Base-by-base conservation (phyloP, 176 grass and related monocot genomes). In the Triticum dicoccoides region DNA sequence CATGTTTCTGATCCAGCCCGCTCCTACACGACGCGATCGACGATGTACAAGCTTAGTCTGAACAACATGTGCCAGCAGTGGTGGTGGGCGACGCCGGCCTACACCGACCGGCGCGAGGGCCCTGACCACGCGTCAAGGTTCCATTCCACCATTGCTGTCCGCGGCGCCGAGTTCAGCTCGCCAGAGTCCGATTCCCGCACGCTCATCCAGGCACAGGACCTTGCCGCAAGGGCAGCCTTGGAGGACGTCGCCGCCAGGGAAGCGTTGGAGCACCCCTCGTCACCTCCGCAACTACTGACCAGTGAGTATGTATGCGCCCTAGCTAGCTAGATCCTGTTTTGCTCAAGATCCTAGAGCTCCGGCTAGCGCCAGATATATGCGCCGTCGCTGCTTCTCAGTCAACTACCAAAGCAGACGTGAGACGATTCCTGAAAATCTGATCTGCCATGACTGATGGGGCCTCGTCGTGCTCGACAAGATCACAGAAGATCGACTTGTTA, bases 11-110 rank as follows among this genome's bases (percentile, higher is more conserved):
- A 49, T 49, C 45, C 45, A 49, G 45, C 12, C 45, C 12, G 4
- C 45, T 49, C 45, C 45, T 49, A 49, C 12, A 12, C 12, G 45
- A 49, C 45, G 4, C 45, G 45, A 14, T 49, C 12, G 45, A 49
- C 45, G 12, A 98, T 98, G 95, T 81, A 82, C 87, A 98, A 49
- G 45, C 89, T 86, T 21, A 73, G 15, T 32, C 73, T 98, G n/a
- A 91, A 95, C 45, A 84, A 93, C 61, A 73, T 98, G 49, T 98
- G 95, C 91, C 89, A 92, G 12, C 81, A 76, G 83, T 87, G 65
- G 87, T 91, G 67, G 37, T 95, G 93, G 93, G 41, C 21, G 65
- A 76, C 72, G 58, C 95, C 91, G 77, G 13, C 80, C 62, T 95
- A 92, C 87, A 52, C 78, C 17, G 33, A 38, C 62, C 61, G 42